A percentile compares a stretch with the other conserved stretches of the same genome.
Conservation (phyloP, 192 early-diverging fungal genomes). For the Coemansia sp. region DNA sequence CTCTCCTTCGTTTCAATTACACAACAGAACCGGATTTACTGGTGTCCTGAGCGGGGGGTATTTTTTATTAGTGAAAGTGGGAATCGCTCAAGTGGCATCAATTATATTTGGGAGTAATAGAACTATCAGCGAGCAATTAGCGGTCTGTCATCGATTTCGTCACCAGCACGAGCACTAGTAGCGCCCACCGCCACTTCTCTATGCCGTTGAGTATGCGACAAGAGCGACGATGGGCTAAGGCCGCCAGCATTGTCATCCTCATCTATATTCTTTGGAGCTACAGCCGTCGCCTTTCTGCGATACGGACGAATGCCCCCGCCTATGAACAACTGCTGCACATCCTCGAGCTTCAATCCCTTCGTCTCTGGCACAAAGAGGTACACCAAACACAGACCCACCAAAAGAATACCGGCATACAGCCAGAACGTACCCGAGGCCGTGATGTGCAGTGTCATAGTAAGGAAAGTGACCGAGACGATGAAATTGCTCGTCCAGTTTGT, state of each 20-base stretch:
- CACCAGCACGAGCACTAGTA: conserved; percentile 9
- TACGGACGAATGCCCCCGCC: conserved; percentile 19
- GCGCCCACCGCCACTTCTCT: neutral
- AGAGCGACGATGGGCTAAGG: neutral
- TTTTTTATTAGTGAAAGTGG: too few relatives aligned
- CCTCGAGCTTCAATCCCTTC: conserved; percentile 53
- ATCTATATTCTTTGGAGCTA: conserved; percentile 6
- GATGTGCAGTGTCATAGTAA: conserved; percentile 55
- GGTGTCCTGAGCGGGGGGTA: too few relatives aligned
- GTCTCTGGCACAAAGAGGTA: conserved; percentile 51
- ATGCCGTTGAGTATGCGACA: neutral
- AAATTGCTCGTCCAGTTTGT: conserved; percentile 55
- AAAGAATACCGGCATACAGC: conserved; percentile 52
- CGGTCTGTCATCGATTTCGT: conserved; percentile 5
- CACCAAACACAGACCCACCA: conserved; percentile 38
- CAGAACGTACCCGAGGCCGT: conserved; percentile 56
- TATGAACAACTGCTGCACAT: conserved; percentile 49
- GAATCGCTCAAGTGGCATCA: neutral
- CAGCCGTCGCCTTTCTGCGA: neutral
- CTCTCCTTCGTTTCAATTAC: too few relatives aligned
- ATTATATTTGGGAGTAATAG: neutral
- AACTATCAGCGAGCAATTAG: neutral
- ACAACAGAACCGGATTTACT: too few relatives aligned
- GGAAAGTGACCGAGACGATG: conserved; percentile 49
- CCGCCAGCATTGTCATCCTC: neutral